Conservation (phyloP, 2,329 filamentous ascomycete genomes). For the Massarina eburnea region DNA sequence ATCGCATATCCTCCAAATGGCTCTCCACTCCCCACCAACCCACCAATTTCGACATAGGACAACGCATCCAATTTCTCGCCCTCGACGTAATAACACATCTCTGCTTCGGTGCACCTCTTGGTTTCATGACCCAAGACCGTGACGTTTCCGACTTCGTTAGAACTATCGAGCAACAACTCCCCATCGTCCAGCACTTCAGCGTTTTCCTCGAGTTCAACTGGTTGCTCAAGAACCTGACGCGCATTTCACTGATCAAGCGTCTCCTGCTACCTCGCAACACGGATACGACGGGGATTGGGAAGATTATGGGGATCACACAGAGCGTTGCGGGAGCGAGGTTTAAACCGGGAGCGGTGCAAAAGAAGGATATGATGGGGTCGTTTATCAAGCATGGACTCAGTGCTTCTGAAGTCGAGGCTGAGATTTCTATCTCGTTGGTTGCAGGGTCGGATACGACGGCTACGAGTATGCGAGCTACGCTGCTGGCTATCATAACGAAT, state of each 20-base stretch:
- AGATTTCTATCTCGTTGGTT: not conserved
- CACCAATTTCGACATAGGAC: constrained; percentile 46
- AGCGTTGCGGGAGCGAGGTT: too few relatives aligned
- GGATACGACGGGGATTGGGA: not conserved
- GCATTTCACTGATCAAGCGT: not conserved
- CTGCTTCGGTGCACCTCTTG: constrained; percentile 11
- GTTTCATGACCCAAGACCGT: constrained; percentile 7
- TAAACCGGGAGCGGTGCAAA: too few relatives aligned
- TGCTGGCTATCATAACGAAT: constrained; percentile 8
- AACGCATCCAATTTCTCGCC: constrained; percentile 52
- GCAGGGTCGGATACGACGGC: constrained; percentile 18
- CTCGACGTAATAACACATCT: constrained; percentile 13
- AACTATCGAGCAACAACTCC: not conserved
- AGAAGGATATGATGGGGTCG: too few relatives aligned
- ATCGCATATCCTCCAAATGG: constrained; percentile 53
- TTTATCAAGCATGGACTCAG: too few relatives aligned
- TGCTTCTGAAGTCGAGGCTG: too few relatives aligned
- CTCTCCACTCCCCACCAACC: constrained; percentile 26
- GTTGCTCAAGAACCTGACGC: not conserved
- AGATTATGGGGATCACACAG: not conserved
- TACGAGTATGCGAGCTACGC: constrained; percentile 8
- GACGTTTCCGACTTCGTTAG: constrained; percentile 10
- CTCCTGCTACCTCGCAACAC: not conserved
- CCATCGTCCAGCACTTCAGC: not conserved
- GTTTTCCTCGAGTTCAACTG: not conserved